phyloP scores from a whole-genome alignment of 768 basidiomycete genomes.

The Neoboletus magnificus region DNA sequence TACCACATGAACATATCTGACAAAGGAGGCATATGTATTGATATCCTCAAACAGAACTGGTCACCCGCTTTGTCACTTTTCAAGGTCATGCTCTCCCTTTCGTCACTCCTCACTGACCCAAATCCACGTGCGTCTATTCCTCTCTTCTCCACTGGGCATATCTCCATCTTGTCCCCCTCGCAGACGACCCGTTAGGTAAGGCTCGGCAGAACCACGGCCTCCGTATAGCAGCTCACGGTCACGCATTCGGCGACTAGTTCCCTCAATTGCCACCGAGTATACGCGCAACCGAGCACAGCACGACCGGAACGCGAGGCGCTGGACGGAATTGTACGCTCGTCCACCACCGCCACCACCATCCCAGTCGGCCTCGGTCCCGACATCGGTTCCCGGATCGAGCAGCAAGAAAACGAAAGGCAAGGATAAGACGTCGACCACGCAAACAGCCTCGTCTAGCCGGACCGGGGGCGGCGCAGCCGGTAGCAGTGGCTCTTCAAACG shows the following conservation, averaged over 20 bases:
- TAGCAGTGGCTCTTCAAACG: slow-evolving; percentile 14
- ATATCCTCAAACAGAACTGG: slow-evolving; percentile 93
- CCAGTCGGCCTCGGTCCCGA: slow-evolving; percentile 9
- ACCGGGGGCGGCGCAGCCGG: background rate
- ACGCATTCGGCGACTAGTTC: slow-evolving; percentile 41
- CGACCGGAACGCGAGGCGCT: slow-evolving; percentile 73
- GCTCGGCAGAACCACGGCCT: background rate
- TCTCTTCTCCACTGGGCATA: background rate
- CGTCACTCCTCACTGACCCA: slow-evolving; percentile 89
- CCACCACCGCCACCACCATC: slow-evolving; percentile 34
- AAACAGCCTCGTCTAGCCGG: slow-evolving; percentile 4
- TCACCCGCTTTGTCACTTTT: slow-evolving; percentile 90
- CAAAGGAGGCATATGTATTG: slow-evolving; percentile 76
- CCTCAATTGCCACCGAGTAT: slow-evolving; percentile 70
- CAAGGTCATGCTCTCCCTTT: slow-evolving; percentile 92
- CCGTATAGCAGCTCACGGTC: background rate
- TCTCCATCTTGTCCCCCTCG: slow-evolving; percentile 6
- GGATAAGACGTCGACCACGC: slow-evolving; percentile 21
- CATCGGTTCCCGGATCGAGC: slow-evolving; percentile 3
- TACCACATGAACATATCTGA: slow-evolving; percentile 91
- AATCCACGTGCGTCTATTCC: slow-evolving; percentile 70
- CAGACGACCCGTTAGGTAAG: slow-evolving; percentile 72
- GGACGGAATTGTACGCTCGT: slow-evolving; percentile 72
- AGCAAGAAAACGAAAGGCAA: slow-evolving; percentile 37
- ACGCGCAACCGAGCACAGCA: slow-evolving; percentile 62